Percentiles rank a stretch among this genome's conserved stretches.
These are phyloP conservation scores for Uronychia setigera DNA, from an alignment of 73 alveolate genomes.

Conservation along the genomic window DNA sequence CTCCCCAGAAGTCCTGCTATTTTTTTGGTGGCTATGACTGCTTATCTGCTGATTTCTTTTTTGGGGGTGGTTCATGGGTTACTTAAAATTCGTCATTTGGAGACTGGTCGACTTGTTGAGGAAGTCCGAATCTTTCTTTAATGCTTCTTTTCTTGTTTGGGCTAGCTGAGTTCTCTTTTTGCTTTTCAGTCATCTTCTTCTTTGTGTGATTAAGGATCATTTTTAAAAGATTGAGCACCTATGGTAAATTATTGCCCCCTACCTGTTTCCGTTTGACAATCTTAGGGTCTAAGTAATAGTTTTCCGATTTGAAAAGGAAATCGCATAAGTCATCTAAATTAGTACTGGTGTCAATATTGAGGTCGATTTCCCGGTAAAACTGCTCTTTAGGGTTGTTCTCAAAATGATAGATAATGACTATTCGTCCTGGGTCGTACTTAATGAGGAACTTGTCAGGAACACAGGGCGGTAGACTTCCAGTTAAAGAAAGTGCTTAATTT, in stretches of 20 bases:
- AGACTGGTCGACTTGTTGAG: conserved; percentile 1
- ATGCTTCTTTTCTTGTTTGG: background rate
- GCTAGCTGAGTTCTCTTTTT: background rate
- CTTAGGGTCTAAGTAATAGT: conserved; percentile 19
- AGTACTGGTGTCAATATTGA: conserved; percentile 1
- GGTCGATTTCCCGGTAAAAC: conserved; percentile 44
- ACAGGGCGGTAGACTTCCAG: conserved; percentile 43
- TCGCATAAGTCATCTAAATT: background rate
- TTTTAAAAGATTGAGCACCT: background rate
- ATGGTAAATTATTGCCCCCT: conserved; percentile 20
- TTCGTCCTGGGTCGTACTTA: conserved; percentile 53
- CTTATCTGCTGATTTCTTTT: too few relatives aligned
- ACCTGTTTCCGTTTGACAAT: conserved; percentile 7
- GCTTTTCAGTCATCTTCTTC: conserved; percentile 2
- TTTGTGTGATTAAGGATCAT: too few relatives aligned
- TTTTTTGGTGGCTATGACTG: too few relatives aligned
- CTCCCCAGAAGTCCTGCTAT: too few relatives aligned
- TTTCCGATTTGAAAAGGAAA: conserved; percentile 3
- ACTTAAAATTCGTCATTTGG: too few relatives aligned
- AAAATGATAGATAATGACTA: conserved; percentile 51
- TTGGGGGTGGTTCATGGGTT: too few relatives aligned
- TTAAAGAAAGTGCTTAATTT: conserved; percentile 36
- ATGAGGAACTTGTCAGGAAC: conserved; percentile 42
- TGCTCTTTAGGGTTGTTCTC: conserved; percentile 41
- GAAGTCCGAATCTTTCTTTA: conserved; percentile 9